phyloP scores from a whole-genome alignment of 1,284 basidiomycete species.

The Fomitopsis palustris region DNA sequence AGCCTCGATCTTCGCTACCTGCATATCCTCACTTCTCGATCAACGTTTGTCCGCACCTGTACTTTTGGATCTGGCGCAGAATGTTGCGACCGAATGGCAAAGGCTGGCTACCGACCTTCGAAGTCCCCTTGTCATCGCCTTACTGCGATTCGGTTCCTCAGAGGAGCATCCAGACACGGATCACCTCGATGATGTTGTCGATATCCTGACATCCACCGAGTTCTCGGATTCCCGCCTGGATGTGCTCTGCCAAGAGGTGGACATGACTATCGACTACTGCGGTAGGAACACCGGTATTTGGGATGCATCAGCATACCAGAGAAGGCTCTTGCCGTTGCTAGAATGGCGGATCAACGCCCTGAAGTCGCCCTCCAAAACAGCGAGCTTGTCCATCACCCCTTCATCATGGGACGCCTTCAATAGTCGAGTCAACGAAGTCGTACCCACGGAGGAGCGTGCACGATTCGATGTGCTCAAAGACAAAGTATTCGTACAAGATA shows the following conservation, averaged over 20 bases:
- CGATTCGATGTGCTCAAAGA: constrained; percentile 20
- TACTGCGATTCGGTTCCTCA: constrained; percentile 30
- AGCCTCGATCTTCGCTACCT: constrained; percentile 15
- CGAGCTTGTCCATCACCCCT: constrained; percentile 35
- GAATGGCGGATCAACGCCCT: constrained; percentile 39
- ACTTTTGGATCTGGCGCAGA: constrained; percentile 24
- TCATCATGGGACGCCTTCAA: constrained; percentile 25
- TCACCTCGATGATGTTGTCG: not conserved
- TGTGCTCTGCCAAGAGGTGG: not conserved
- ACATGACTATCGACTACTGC: not conserved
- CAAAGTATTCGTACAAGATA: constrained; percentile 17
- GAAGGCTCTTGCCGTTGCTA: constrained; percentile 30
- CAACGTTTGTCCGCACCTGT: constrained; percentile 20
- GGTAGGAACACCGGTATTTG: not conserved
- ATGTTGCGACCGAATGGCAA: constrained; percentile 24
- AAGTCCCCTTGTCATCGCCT: constrained; percentile 40
- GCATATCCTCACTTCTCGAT: constrained; percentile 19
- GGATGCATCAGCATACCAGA: constrained; percentile 2
- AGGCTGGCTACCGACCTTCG: constrained; percentile 38
- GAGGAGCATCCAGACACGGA: constrained; percentile 16
- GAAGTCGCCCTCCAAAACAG: constrained; percentile 19
- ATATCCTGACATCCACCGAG: not conserved
- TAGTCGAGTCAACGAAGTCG: constrained; percentile 18
- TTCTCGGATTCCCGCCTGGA: not conserved
- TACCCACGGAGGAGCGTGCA: constrained; percentile 17